Percentiles rank a stretch among this genome's conserved stretches.
Conservation (phyloP, 768 basidiomycete genomes). For the Erythrobasidium yunnanense region DNA sequence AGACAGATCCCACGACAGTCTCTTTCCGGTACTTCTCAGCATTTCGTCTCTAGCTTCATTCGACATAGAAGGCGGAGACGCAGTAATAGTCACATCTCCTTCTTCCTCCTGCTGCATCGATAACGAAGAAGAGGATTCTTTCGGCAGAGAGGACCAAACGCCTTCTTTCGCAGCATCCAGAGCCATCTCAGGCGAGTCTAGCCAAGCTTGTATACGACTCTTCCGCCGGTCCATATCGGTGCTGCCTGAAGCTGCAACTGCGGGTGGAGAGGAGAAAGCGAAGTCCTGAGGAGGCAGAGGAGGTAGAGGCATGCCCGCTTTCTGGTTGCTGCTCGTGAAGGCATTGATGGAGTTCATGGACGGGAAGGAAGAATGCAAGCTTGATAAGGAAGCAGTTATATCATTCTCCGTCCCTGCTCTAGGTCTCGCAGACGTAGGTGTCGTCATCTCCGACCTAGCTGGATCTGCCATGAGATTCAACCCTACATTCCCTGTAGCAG, state of each 20-base stretch:
- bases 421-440: no score
- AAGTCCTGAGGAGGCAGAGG: not conserved
- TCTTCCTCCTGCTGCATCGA: conserved; percentile 1
- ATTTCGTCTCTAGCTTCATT: no score
- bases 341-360: conserved; percentile 16
- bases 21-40: conserved; percentile 1
- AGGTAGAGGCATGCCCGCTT: not conserved
- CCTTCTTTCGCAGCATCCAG: no score
- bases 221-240: not conserved
- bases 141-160: no score
- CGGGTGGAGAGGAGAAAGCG: not conserved
- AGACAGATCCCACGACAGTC: not conserved
- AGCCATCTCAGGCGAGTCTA: conserved; percentile 14
- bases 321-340: not conserved
- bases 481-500: not conserved
- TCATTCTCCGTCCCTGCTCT: not conserved
- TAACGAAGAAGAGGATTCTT: no score
- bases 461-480: not conserved
- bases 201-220: conserved; percentile 11
- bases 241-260: not conserved
- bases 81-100: not conserved
- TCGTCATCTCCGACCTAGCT: no score
- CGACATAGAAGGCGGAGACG: not conserved
- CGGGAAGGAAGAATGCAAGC: conserved; percentile 3
- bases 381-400: not conserved